Evolutionary conservation across 257 asterid species (phyloP).

Genomic region (Rehmannia glutinosa): DNA sequence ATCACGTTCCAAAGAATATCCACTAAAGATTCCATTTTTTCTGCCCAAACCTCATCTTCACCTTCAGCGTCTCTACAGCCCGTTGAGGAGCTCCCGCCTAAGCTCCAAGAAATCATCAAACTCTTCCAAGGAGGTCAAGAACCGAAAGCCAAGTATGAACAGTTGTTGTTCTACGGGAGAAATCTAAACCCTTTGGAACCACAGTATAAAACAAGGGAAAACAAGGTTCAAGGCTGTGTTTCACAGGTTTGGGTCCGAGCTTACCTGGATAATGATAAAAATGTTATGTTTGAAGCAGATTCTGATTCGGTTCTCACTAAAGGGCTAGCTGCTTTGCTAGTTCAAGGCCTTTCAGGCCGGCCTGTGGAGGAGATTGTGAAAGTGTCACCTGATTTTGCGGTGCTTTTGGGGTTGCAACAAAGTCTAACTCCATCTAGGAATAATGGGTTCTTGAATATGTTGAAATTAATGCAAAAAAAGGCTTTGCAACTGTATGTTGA

Average conservation of each 20-base stretch:
- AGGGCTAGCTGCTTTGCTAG: constrained; percentile 86
- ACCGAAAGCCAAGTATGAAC: constrained; percentile 75
- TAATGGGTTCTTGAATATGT: constrained; percentile 88
- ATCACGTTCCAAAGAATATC: constrained; percentile 45
- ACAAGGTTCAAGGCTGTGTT: constrained; percentile 74
- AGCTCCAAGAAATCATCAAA: constrained; percentile 68
- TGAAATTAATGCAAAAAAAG: constrained; percentile 72
- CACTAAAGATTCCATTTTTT: constrained; percentile 26
- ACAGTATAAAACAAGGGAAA: constrained; percentile 47
- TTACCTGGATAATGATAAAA: constrained; percentile 48
- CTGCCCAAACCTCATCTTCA: constrained; percentile 36
- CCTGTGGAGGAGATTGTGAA: constrained; percentile 63
- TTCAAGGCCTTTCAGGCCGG: constrained; percentile 72
- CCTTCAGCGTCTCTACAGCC: constrained; percentile 49
- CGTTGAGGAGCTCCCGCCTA: constrained; percentile 65
- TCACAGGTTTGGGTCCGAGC: constrained; percentile 93
- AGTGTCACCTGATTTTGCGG: constrained; percentile 74
- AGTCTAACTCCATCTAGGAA: constrained; percentile 74
- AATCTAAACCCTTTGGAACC: constrained; percentile 55
- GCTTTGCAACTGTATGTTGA: constrained; percentile 61
- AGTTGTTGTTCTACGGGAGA: constrained; percentile 61
- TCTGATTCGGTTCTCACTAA: constrained; percentile 76
- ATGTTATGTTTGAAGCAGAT: constrained; percentile 74
- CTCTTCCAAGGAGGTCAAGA: constrained; percentile 63
- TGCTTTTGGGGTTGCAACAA: constrained; percentile 73